A percentile compares a stretch with the other conserved stretches of the same genome.
Evolutionary conservation across 306 rosid species (phyloP).

Genomic region (Cucumis cinereus): DNA sequence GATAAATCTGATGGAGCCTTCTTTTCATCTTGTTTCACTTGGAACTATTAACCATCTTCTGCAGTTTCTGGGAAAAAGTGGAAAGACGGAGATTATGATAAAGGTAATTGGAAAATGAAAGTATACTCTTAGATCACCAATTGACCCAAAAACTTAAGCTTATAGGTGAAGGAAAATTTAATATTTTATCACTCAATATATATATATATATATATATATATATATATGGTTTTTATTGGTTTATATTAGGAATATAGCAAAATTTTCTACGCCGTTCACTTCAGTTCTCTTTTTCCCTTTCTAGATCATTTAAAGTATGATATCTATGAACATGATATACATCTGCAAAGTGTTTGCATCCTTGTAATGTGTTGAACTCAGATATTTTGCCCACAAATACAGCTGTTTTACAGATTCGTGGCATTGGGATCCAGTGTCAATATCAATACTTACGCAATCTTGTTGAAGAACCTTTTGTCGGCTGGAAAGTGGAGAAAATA

Average conservation of each 20-base stretch:
- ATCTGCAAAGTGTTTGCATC: not conserved
- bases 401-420: constrained; percentile 76
- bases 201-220: not conserved
- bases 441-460: constrained; percentile 56
- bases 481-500: constrained; percentile 93
- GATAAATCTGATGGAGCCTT: constrained; percentile 65
- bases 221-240: constrained; percentile 6
- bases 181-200: not conserved
- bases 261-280: not conserved
- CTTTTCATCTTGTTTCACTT: constrained; percentile 45
- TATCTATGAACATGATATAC: not conserved
- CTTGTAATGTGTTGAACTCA: not conserved
- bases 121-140: not conserved
- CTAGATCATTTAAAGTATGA: not conserved
- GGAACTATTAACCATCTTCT: constrained; percentile 64
- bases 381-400: constrained; percentile 13
- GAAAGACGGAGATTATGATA: constrained; percentile 72
- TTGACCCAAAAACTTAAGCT: no score
- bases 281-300: not conserved
- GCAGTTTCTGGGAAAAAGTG: constrained; percentile 74
- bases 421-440: constrained; percentile 53
- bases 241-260: not conserved
- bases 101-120: constrained; percentile 35
- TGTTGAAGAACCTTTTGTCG: constrained; percentile 74
- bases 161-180: no score